Conservation (phyloP, 768 basidiomycete species). For the Hericium rajendrae region DNA sequence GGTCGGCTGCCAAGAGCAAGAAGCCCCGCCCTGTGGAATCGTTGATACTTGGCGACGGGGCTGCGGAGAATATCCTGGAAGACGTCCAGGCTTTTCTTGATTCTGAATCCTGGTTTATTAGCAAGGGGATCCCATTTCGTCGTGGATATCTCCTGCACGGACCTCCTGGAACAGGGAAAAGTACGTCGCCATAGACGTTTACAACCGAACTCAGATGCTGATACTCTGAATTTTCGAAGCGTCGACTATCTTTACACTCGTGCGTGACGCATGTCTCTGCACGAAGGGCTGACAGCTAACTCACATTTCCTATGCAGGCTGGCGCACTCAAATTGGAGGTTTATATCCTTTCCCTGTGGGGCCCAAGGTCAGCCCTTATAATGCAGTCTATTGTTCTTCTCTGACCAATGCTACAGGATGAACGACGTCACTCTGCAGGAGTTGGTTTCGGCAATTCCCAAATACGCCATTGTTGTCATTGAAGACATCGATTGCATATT, state of each 20-base stretch:
- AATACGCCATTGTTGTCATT: constrained; percentile 44
- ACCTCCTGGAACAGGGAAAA: background rate
- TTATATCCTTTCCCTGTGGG: background rate
- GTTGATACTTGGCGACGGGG: background rate
- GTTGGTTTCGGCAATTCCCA: constrained; percentile 37
- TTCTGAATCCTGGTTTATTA: background rate
- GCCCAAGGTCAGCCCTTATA: background rate
- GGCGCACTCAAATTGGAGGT: background rate
- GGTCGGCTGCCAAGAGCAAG: background rate
- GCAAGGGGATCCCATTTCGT: background rate
- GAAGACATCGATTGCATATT: constrained; percentile 59
- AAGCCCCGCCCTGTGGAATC: background rate
- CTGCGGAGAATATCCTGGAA: background rate
- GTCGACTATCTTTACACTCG: background rate
- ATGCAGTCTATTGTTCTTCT: background rate
- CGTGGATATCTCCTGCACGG: background rate
- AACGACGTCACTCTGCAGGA: constrained; percentile 40
- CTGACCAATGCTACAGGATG: constrained; percentile 24
- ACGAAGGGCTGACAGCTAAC: too few relatives aligned
- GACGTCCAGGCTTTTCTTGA: background rate
- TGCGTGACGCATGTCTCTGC: background rate
- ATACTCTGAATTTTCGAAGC: background rate
- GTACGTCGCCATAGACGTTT: background rate
- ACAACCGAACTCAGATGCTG: background rate
- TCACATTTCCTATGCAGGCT: background rate